A percentile compares a stretch with the other conserved stretches of the same genome.
Conservation (phyloP, 768 basidiomycete species). For the Pleurotus tuoliensis region DNA sequence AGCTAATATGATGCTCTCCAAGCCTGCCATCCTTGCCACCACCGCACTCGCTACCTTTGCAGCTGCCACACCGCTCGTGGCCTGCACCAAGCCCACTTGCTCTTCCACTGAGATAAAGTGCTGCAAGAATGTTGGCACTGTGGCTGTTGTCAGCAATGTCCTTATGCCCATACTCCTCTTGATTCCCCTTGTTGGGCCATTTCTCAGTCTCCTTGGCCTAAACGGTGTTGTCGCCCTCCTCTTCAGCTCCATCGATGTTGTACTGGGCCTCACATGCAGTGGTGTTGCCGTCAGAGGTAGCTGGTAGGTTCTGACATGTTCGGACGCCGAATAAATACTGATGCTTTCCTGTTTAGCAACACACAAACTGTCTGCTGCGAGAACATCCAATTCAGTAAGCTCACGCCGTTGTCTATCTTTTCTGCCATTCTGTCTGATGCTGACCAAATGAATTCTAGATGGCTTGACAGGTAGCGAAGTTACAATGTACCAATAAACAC, state of each 20-base stretch:
- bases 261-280: not conserved
- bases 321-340: not conserved
- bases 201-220: not conserved
- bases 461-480: too few relatives aligned
- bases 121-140: not conserved
- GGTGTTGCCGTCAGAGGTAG: not conserved
- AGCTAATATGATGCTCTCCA: not conserved
- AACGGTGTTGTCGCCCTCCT: not conserved
- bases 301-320: not conserved
- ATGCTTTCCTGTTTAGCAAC: not conserved
- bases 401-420: too few relatives aligned
- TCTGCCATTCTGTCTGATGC: too few relatives aligned
- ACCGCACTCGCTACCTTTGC: not conserved
- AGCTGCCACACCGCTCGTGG: not conserved
- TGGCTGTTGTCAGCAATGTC: not conserved
- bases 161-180: not conserved
- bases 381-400: constrained; percentile 1
- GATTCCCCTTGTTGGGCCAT: too few relatives aligned
- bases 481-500: too few relatives aligned
- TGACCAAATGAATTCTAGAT: too few relatives aligned
- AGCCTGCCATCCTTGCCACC: not conserved
- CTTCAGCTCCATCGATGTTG: not conserved
- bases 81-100: not conserved
- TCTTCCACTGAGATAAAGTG: not conserved
- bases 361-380: not conserved